A percentile compares a stretch with the other conserved stretches of the same genome.
phyloP scores from a whole-genome alignment of 2,329 filamentous ascomycete genomes.

The Ophiocordyceps camponoti-floridani region DNA sequence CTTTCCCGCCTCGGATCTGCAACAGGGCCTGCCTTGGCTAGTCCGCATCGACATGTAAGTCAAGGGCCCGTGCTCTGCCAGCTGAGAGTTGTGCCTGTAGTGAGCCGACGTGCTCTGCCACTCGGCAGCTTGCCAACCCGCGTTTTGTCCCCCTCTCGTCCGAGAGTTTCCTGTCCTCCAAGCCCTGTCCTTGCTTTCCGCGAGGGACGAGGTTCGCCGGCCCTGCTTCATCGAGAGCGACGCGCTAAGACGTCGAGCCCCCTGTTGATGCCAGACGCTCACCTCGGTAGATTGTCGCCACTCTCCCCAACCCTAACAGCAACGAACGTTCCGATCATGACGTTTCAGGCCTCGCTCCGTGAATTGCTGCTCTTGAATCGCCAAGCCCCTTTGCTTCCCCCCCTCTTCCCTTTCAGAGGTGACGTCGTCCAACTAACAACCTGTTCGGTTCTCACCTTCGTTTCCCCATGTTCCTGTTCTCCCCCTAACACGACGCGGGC shows the following conservation, averaged over 20 bases:
- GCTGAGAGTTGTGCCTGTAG: no score
- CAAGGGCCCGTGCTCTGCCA: no score
- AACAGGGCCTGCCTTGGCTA: no score
- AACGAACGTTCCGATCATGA: not conserved
- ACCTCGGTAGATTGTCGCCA: not conserved
- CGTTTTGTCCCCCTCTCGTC: no score
- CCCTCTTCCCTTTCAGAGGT: not conserved
- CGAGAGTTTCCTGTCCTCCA: no score
- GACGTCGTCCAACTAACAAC: not conserved
- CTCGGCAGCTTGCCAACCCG: no score
- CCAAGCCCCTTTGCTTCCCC: not conserved
- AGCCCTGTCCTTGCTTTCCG: no score
- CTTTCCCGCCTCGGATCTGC: no score
- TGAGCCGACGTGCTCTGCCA: no score
- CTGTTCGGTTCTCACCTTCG: not conserved
- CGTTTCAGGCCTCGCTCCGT: constrained; percentile 1
- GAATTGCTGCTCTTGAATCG: not conserved
- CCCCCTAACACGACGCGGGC: not conserved
- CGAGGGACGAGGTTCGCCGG: no score
- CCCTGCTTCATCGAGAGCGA: no score
- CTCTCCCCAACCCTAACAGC: not conserved
- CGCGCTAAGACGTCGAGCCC: not conserved
- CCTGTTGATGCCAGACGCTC: not conserved
- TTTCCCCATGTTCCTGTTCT: not conserved
- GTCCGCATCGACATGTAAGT: no score